Conservation (phyloP, 768 basidiomycete species). For the Trametes cubensis region DNA sequence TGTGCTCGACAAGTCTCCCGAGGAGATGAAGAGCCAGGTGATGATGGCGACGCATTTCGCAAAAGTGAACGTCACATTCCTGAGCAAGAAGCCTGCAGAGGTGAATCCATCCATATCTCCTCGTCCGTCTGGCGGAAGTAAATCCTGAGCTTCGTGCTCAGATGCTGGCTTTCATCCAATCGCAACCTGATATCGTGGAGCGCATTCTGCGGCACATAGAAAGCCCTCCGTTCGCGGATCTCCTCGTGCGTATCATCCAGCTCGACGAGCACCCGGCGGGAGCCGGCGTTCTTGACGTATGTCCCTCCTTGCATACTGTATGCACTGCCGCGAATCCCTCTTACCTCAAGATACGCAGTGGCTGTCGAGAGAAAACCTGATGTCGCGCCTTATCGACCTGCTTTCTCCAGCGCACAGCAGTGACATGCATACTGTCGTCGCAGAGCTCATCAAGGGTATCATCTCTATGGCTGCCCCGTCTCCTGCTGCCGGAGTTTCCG, state of each 20-base stretch:
- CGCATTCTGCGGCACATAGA: conserved; percentile 85
- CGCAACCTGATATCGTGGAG: conserved; percentile 79
- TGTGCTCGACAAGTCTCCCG: conserved; percentile 74
- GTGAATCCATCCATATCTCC: conserved; percentile 49
- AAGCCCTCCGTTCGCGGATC: conserved; percentile 88
- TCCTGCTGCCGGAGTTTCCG: conserved; percentile 71
- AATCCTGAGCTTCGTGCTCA: conserved; percentile 40
- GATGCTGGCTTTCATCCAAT: conserved; percentile 92
- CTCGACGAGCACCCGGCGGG: conserved; percentile 84
- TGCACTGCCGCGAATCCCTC: conserved; percentile 36
- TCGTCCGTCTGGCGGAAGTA: conserved; percentile 34
- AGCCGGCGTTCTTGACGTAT: conserved; percentile 83
- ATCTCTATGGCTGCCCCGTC: conserved; percentile 93
- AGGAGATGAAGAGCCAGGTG: conserved; percentile 86
- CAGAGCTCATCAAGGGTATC: conserved; percentile 92
- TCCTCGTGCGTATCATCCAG: conserved; percentile 88
- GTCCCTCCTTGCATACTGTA: conserved; percentile 41
- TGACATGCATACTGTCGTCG: conserved; percentile 81
- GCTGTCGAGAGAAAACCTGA: conserved; percentile 83
- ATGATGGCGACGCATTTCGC: conserved; percentile 90
- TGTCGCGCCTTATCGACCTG: conserved; percentile 77
- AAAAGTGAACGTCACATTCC: conserved; percentile 88
- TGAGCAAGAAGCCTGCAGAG: conserved; percentile 88
- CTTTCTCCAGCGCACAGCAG: conserved; percentile 77
- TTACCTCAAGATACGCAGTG: conserved; percentile 58